These are phyloP conservation scores for Udeniomyces megalosporus DNA, from an alignment of 768 basidiomycete genomes.

Conservation along the genomic window DNA sequence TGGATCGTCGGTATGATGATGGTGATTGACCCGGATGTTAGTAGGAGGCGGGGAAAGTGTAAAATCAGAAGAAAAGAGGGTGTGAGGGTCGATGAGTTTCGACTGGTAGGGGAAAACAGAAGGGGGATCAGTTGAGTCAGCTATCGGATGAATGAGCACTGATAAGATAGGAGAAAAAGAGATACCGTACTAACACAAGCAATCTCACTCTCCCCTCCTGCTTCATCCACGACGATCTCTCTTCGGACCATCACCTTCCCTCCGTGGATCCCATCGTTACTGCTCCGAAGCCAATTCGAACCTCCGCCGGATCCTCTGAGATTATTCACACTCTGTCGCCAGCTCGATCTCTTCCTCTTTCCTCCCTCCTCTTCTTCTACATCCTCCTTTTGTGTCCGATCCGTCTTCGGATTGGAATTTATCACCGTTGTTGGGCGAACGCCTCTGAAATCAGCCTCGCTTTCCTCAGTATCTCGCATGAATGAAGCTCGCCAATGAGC, in stretches of 20 bases:
- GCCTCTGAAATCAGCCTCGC: too few relatives aligned
- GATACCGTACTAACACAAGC: too few relatives aligned
- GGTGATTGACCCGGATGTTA: too few relatives aligned
- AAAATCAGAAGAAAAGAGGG: too few relatives aligned
- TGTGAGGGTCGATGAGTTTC: neutral
- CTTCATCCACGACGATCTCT: neutral
- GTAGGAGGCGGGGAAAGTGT: too few relatives aligned
- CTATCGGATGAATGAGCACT: neutral
- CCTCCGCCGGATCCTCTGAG: neutral
- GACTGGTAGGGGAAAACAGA: neutral
- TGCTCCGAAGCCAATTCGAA: neutral
- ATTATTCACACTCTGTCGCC: too few relatives aligned
- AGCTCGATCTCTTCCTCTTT: constrained; percentile 1
- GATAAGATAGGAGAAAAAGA: too few relatives aligned
- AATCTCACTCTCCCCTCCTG: neutral
- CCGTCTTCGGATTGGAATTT: neutral
- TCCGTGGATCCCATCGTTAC: neutral
- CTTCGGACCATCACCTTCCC: neutral
- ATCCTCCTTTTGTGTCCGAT: neutral
- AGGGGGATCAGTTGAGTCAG: neutral
- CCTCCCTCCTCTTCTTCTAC: neutral
- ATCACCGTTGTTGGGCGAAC: too few relatives aligned
- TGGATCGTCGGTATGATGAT: too few relatives aligned
- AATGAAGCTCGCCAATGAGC: too few relatives aligned
- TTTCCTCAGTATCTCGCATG: too few relatives aligned